phyloP scores from a whole-genome alignment of 1,139 yeast genomes.

The Spathaspora sp. region DNA sequence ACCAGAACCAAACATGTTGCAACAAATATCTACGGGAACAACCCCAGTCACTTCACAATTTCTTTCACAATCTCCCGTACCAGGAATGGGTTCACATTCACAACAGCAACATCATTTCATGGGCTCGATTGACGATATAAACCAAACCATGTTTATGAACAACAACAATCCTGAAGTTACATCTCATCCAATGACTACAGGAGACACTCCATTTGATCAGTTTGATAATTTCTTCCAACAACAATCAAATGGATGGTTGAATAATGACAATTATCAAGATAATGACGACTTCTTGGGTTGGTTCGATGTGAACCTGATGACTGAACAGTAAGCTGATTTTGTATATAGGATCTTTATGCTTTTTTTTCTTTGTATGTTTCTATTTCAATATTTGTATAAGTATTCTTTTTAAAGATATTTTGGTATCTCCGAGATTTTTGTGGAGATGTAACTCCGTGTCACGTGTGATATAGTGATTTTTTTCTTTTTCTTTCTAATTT shows the following conservation, averaged over 20 bases:
- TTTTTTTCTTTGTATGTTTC: not conserved
- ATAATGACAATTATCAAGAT: conserved; percentile 60
- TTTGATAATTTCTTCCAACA: conserved; percentile 67
- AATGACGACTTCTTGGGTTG: conserved; percentile 89
- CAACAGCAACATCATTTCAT: conserved; percentile 1
- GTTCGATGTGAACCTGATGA: conserved; percentile 67
- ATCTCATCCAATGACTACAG: not conserved
- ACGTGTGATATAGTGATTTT: conserved; percentile 2
- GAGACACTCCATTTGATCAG: conserved; percentile 37
- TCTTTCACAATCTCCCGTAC: not conserved
- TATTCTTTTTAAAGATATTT: not conserved
- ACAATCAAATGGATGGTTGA: conserved; percentile 79
- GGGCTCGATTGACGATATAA: conserved; percentile 4
- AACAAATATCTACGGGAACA: not conserved
- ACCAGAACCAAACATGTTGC: not conserved
- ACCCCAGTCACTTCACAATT: not conserved
- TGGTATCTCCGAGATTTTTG: not conserved
- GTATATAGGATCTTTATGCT: not conserved
- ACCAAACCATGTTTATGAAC: conserved; percentile 8
- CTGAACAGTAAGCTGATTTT: conserved; percentile 11
- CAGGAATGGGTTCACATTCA: conserved; percentile 1
- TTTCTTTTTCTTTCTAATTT: not conserved
- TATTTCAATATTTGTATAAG: not conserved
- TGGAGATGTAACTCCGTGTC: conserved; percentile 3
- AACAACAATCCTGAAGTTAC: conserved; percentile 4